Base-by-base conservation (phyloP, 768 basidiomycete species). In the Panus rudis region DNA sequence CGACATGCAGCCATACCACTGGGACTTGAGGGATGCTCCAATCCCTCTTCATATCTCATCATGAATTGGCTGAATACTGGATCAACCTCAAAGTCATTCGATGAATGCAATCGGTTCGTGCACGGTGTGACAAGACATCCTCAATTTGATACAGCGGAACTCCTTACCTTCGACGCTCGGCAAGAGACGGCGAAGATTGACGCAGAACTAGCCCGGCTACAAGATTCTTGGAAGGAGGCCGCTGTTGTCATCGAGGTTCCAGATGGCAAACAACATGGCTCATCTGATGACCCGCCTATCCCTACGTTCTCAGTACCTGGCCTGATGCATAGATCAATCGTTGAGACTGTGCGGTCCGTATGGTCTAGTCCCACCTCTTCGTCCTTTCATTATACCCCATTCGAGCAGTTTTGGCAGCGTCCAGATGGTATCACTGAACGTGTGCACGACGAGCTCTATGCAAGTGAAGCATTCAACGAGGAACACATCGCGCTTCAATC, bases 371-470 rank as follows among this genome's bases (percentile, higher is more conserved):
- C 25, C 17, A 14, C n/a, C 4, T 26, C 42, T 8, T 14, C 4
- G 7, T 14, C 19, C 5, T 43, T 43, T 30, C 42, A 43, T 34
- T 43, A 11, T 32, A 5, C 19, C 14, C 42, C 23, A 4, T 43
- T 43, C 31, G 17, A 23, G n/a, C 42, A 43, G 30, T 43, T 34
- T 32, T 43, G 28, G 31, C 42, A 22, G 27, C 42, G 32, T 5
- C 6, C 17, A 2, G n/a, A 12, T 10, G 26, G 19, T 21, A 22
- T 23, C 2, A 16, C 39, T 11, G 32, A 61, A 28, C 48, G 33
- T 4, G 22, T 61, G 1, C 48, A 51, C 31, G 48, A 52, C 3
- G 57, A 63, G 26, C n/a, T 61, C 0, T 63, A 59, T 39, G 48
- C 49, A 0, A 50, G 51, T 0, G 25, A 48, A 5, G 45, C 26